Evolutionary conservation across 495 filamentous ascomycete genomes (phyloP), one percentile per base, ranked within the genome.

Genomic region (Xylona heveae): DNA sequence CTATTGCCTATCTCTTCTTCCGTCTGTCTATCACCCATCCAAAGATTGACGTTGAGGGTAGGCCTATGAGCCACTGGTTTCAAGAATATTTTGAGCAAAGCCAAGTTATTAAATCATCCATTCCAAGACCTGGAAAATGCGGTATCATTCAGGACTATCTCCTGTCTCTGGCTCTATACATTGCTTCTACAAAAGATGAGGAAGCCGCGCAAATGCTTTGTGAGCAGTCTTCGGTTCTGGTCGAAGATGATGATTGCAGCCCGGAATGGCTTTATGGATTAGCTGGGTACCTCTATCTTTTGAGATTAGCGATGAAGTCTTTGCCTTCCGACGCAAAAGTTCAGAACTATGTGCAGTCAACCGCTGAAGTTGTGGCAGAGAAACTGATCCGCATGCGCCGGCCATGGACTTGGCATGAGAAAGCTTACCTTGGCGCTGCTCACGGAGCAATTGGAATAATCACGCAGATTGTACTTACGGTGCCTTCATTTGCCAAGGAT

Each of bases 371-470:
- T 25, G 8, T 25, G 23, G 30, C n/a, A 7, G 7, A 30, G 7
- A 14, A 7, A 7, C 15, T 32, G 6, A 13, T 22, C n/a, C 30
- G n/a, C 48, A 40, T 55, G 53, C 33, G 57, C 40, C 27, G 62
- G 38, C 36, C 64, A 37, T 74, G 71, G 71, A 54, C 42, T 29
- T 74, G 62, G 66, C 59, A 64, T 30, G 58, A 54, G n/a, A 63
- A 58, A 20, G 48, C 56, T 1, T 74, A 70, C 42, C 39, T 71
- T 3, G 72, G 72, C 22, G 65, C 71, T 3, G 64, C 57, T 2
- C 69, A 76, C 38, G 72, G 72, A 5, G 50, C 56, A 3, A 56
- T 73, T 23, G 66, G 71, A 1, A 74, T 73, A 45, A 47, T 76
- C 31, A 63, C 59, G 4, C 71, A 76, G 42, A 43, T 74, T n/a